phyloP scores from a whole-genome alignment of 2,329 filamentous ascomycete species.

The Colletotrichum eleusines region DNA sequence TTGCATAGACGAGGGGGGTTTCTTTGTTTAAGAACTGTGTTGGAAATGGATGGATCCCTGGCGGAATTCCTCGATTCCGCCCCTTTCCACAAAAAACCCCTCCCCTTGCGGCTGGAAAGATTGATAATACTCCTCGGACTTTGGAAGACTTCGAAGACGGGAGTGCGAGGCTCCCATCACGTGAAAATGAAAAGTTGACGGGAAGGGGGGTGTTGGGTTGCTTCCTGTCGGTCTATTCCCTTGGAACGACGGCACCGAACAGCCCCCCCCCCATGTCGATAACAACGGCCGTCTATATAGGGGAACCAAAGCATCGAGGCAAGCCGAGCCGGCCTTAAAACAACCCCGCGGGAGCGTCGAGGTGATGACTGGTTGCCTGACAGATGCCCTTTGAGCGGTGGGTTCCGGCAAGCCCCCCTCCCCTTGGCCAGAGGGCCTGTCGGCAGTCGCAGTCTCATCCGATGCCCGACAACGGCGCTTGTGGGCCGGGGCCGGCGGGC shows the following conservation, averaged over 20 bases:
- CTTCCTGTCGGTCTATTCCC: background rate
- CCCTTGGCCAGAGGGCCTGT: background rate
- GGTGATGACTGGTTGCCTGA: background rate
- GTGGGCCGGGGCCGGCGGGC: constrained; percentile 18
- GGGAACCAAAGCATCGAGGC: background rate
- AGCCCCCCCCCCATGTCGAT: background rate
- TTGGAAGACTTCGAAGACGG: background rate
- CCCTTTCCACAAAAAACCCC: no score
- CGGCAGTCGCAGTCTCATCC: constrained; percentile 28
- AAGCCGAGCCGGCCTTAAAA: background rate
- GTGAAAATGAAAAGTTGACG: background rate
- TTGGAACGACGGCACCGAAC: background rate
- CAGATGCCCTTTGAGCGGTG: background rate
- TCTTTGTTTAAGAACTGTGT: background rate
- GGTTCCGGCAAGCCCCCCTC: background rate
- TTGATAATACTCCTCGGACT: background rate
- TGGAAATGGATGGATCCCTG: background rate
- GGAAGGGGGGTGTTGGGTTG: no score
- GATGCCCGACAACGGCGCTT: constrained; percentile 13
- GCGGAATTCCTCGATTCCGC: background rate
- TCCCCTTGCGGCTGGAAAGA: background rate
- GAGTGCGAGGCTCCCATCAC: background rate
- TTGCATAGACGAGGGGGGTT: no score
- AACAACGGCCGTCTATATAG: background rate
- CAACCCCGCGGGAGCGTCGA: background rate